Evolutionary conservation across 23 red algal species (phyloP), one percentile per base, ranked within the genome.

Genomic region (Pyropia haitanensis): DNA sequence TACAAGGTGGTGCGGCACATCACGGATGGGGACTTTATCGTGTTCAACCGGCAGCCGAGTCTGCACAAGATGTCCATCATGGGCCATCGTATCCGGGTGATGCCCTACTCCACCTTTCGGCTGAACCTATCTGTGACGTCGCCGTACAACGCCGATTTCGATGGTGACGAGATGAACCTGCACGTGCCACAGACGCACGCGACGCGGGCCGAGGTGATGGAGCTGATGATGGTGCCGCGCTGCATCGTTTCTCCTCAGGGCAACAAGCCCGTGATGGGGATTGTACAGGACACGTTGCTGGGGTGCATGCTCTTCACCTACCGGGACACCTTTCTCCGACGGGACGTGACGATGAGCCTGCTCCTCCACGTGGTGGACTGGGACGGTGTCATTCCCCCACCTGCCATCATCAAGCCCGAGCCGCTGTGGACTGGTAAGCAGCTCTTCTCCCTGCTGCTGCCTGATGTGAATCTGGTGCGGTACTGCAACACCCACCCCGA

Each of bases 111-210:
- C n/a, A 98, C 94, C 16, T 98, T 98, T 76, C 86, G 94, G 17
- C 65, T 98, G 26, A 98, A 98, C 61, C 57, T 98, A 8, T 90
- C 85, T 3, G 94, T 88, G 22, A 98, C 94, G 13, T 88, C 81
- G 25, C 94, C 94, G 2, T 98, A 98, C 78, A 98, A 98, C 60
- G 94, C 94, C 14, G 94, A 98, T 88, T 98, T 98, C 56, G 94
- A 98, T 79, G 94, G 94, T 2, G 94, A 98, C 75, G 94, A 98
- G 67, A 98, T 98, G 94, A 98, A 98, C 59, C 60, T 98, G 72
- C 94, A 98, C 65, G 94, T 98, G 22, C 86, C 94, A 33, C 86
- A 98, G 51, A 80, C 82, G 23, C 68, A 88, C 27, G 65, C 73
- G 70, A 88, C 81, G 9, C 87, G 88, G 20, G 94, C 94, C 0